Percentiles rank a stretch among this genome's conserved stretches.
Conservation (phyloP, 2,329 filamentous ascomycete species). For the Neopestalotiopsis sp. region DNA sequence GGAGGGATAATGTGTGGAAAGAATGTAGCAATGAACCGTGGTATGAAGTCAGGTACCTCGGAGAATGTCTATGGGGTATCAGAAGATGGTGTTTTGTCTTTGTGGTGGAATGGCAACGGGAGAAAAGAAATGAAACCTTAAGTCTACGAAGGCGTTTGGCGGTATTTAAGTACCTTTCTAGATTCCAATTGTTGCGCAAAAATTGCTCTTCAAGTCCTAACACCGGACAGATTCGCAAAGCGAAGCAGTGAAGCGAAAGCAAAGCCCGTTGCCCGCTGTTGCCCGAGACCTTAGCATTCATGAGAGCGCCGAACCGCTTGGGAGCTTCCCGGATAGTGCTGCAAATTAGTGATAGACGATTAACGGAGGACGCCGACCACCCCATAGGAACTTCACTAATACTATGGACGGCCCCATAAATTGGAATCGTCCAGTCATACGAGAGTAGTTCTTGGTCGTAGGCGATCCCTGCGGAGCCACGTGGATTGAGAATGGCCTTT, state of each 20-base stretch:
- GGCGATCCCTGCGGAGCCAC: slow-evolving; percentile 11
- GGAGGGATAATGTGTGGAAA: background rate
- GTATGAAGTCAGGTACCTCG: no score
- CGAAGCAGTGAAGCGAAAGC: slow-evolving; percentile 2
- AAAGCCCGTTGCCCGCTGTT: slow-evolving; percentile 23
- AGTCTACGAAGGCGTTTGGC: background rate
- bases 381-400: background rate
- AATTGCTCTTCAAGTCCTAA: no score
- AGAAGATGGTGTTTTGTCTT: no score
- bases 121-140: background rate
- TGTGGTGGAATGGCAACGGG: background rate
- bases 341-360: background rate
- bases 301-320: slow-evolving; percentile 19
- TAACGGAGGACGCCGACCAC: slow-evolving; percentile 17
- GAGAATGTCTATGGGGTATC: no score
- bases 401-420: background rate
- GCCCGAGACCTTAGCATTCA: slow-evolving; percentile 26
- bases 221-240: background rate
- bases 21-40: background rate
- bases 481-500: background rate
- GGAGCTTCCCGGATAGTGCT: slow-evolving; percentile 11
- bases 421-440: slow-evolving; percentile 8
- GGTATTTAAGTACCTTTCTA: no score
- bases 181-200: no score
- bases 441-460: background rate